phyloP scores from a whole-genome alignment of 305 asterid species.

The Fraxinus floribunda region DNA sequence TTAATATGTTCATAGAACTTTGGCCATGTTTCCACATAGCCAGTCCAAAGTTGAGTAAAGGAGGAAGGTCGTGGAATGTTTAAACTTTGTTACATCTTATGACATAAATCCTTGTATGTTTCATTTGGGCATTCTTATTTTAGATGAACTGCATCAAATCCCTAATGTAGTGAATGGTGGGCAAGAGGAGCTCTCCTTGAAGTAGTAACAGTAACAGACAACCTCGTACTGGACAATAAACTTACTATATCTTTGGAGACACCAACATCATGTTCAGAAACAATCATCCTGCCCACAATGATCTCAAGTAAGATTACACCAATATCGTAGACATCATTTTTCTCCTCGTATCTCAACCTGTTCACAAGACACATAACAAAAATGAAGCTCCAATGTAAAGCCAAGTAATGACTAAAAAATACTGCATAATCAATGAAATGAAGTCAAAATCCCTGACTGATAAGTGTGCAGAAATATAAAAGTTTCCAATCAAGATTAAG shows the following conservation, averaged over 20 bases:
- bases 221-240: background rate
- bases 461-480: background rate
- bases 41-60: background rate
- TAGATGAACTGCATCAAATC: background rate
- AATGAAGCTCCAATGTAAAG: background rate
- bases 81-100: background rate
- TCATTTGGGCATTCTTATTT: background rate
- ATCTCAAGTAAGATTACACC: slow-evolving; percentile 86
- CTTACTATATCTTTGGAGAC: slow-evolving; percentile 70
- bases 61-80: background rate
- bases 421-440: background rate
- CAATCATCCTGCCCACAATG: slow-evolving; percentile 60
- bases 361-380: background rate
- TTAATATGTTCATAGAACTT: background rate
- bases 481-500: background rate
- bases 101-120: background rate
- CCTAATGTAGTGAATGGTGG: background rate
- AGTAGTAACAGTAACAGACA: background rate
- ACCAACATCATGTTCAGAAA: slow-evolving; percentile 42
- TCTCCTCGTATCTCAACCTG: slow-evolving; percentile 51
- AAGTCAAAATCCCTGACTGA: background rate
- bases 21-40: background rate
- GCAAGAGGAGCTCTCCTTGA: background rate
- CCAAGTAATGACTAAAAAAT: background rate
- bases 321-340: slow-evolving; percentile 68